Evolutionary conservation across 2,329 filamentous ascomycete genomes (phyloP).

Genomic region (Ceratocystis destructans): DNA sequence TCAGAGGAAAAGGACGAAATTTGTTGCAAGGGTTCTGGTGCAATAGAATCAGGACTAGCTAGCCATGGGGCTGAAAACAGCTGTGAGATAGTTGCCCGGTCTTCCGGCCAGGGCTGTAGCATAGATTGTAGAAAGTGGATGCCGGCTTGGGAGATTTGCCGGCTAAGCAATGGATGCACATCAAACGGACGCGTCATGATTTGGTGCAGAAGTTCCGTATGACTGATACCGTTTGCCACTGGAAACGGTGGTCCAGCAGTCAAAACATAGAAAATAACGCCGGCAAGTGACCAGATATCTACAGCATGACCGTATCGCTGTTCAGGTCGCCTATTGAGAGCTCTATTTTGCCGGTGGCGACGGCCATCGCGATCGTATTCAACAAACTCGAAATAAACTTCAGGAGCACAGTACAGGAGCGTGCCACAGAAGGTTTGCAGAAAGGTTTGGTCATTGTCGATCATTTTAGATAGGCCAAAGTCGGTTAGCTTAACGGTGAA

Average conservation of each 20-base stretch:
- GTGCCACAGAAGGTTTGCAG: constrained; percentile 95
- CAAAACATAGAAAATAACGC: constrained; percentile 79
- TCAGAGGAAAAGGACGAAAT: constrained; percentile 37
- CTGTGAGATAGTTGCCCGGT: constrained; percentile 58
- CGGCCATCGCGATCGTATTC: constrained; percentile 59
- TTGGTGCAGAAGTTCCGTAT: constrained; percentile 65
- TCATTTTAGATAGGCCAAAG: constrained; percentile 90
- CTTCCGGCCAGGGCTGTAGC: constrained; percentile 64
- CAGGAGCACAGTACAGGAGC: constrained; percentile 85
- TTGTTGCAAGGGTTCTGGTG: constrained; percentile 22
- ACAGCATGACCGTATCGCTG: constrained; percentile 80
- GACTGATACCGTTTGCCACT: constrained; percentile 59
- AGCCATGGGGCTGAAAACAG: constrained; percentile 67
- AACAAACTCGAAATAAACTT: constrained; percentile 69
- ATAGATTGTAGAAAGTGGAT: constrained; percentile 66
- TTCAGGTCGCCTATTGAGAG: constrained; percentile 25
- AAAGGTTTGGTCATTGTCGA: constrained; percentile 81
- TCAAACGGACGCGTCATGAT: constrained; percentile 73
- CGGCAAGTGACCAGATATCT: constrained; percentile 92
- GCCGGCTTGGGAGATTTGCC: constrained; percentile 48
- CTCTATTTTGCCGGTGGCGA: constrained; percentile 41
- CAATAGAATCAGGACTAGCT: constrained; percentile 24
- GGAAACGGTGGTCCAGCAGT: constrained; percentile 68
- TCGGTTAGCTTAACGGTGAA: constrained; percentile 84
- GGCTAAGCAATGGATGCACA: constrained; percentile 44